Conservation (phyloP, 176 grass and related monocot species). For the Cenchrus purpureus region DNA sequence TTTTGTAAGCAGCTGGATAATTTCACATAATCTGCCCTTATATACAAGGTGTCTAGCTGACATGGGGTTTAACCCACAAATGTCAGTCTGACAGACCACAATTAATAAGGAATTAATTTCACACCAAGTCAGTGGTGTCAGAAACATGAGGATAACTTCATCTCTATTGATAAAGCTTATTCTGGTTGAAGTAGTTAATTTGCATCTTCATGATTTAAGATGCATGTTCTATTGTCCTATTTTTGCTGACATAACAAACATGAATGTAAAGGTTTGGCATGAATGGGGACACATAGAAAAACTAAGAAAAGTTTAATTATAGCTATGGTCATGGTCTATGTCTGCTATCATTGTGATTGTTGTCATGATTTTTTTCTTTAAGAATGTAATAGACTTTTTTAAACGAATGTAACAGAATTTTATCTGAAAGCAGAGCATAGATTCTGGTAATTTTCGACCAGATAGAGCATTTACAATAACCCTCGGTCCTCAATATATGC, state of each 20-base stretch:
- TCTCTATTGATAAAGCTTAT: neutral
- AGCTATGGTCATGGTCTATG: conserved; percentile 5
- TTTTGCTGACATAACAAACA: conserved; percentile 4
- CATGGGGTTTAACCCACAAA: neutral
- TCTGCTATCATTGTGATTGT: conserved; percentile 21
- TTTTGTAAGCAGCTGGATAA: neutral
- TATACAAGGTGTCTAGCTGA: neutral
- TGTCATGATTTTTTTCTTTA: conserved; percentile 6
- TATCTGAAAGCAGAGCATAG: neutral
- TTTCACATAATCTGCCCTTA: neutral
- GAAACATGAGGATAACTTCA: neutral
- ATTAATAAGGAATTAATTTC: neutral
- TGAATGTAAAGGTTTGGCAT: conserved; percentile 2
- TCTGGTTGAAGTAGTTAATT: conserved; percentile 14
- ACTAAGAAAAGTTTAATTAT: conserved; percentile 24
- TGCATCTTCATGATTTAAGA: conserved; percentile 1
- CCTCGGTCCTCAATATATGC: neutral
- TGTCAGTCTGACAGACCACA: neutral
- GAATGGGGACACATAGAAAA: conserved; percentile 16
- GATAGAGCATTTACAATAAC: neutral
- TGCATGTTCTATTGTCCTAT: neutral
- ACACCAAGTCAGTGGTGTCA: neutral
- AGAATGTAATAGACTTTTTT: neutral
- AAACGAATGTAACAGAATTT: neutral
- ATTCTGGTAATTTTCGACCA: neutral